A percentile compares a stretch with the other conserved stretches of the same genome.
Evolutionary conservation across 306 rosid genomes (phyloP).

Genomic region (Morella rubra): DNA sequence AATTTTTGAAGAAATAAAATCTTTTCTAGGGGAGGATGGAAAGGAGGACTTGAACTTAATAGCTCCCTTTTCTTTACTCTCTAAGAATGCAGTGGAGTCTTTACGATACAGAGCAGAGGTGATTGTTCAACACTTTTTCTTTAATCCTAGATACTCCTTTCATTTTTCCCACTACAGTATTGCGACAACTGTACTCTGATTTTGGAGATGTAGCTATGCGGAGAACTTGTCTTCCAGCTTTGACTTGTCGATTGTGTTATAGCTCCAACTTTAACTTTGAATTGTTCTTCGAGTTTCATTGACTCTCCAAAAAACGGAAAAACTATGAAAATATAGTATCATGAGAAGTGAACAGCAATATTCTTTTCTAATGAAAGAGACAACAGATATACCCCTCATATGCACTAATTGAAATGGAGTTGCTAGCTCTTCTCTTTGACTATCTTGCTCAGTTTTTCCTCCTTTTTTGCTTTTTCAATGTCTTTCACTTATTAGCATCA

Average conservation of each 20-base stretch:
- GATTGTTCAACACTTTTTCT: constrained; percentile 22
- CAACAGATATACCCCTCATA: neutral
- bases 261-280: neutral
- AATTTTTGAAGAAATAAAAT: constrained; percentile 68
- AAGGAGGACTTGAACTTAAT: constrained; percentile 51
- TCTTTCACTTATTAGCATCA: neutral
- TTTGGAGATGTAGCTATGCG: neutral
- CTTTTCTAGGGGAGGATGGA: constrained; percentile 67
- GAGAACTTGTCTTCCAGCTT: constrained; percentile 1
- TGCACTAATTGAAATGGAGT: neutral
- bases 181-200: neutral
- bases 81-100: constrained; percentile 81
- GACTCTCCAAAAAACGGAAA: neutral
- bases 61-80: constrained; percentile 68
- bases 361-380: neutral
- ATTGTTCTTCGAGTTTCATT: neutral
- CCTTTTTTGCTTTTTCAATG: neutral
- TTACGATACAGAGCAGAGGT: constrained; percentile 96
- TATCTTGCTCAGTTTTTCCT: neutral
- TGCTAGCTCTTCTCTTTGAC: neutral
- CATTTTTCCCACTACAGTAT: neutral
- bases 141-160: neutral
- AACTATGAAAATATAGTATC: neutral
- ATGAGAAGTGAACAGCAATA: neutral
- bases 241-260: neutral